Percentiles rank a stretch among this genome's conserved stretches.
Evolutionary conservation across 208 protist genomes (phyloP).

Genomic region (Trypanosoma scelopori): DNA sequence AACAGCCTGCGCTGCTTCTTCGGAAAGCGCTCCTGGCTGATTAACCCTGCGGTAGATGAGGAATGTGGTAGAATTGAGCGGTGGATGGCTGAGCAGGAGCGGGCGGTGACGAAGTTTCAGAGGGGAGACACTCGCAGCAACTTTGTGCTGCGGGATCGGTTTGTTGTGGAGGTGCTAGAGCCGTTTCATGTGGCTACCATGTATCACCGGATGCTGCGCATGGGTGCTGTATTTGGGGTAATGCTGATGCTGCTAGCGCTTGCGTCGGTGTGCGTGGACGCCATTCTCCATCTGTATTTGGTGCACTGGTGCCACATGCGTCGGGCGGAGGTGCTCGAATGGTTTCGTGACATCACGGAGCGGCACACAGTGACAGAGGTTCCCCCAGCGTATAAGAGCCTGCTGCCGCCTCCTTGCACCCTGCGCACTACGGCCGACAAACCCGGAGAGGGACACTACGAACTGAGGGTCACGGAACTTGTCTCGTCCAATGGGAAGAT

Average conservation of each 20-base stretch:
- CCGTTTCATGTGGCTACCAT: slow-evolving; percentile 76
- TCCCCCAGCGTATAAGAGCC: slow-evolving; percentile 61
- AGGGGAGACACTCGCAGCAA: slow-evolving; percentile 16
- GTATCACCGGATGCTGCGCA: slow-evolving; percentile 75
- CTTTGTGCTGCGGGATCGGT: slow-evolving; percentile 72
- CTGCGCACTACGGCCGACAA: slow-evolving; percentile 14
- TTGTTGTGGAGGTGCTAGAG: slow-evolving; percentile 73
- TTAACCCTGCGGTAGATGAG: slow-evolving; percentile 66
- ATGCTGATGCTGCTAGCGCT: slow-evolving; percentile 47
- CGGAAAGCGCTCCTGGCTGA: slow-evolving; percentile 71
- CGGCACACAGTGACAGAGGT: slow-evolving; percentile 67
- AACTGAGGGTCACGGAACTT: slow-evolving; percentile 72
- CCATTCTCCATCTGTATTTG: slow-evolving; percentile 60
- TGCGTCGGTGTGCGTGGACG: slow-evolving; percentile 57
- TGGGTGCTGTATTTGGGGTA: slow-evolving; percentile 37
- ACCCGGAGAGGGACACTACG: slow-evolving; percentile 39
- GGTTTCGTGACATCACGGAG: slow-evolving; percentile 59
- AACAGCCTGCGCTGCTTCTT: slow-evolving; percentile 51
- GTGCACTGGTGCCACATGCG: slow-evolving; percentile 43
- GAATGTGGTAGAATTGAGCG: slow-evolving; percentile 55
- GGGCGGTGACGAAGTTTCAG: not conserved
- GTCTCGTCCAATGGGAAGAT: slow-evolving; percentile 43
- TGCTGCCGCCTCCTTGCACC: slow-evolving; percentile 73
- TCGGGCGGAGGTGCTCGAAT: slow-evolving; percentile 49
- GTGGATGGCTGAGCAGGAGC: slow-evolving; percentile 55